Base-by-base conservation (phyloP, 306 rosid species). In the Dalbergia cultrata region DNA sequence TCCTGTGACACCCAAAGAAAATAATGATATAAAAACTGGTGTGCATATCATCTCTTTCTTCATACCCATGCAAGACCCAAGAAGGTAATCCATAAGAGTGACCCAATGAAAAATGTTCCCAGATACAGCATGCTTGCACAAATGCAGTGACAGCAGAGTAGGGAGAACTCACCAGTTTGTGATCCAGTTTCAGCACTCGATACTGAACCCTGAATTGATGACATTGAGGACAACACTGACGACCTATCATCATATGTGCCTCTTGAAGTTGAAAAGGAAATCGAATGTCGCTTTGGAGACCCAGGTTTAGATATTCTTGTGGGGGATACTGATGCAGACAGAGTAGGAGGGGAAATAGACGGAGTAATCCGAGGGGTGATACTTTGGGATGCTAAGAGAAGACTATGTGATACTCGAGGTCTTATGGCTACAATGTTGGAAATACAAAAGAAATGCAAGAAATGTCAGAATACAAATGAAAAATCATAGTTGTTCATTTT, bases 261-360 rank as follows among this genome's bases (percentile, higher is more conserved):
- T 80, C 94, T 87, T 57, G 98, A 79, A 67, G 88, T 82, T 81
- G 97, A 74, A 79, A 95, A 91, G 53, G 97, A 95, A 78, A 93
- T 70, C 10, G 98, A 83, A 78, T 85, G 96, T 33, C 96, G 89
- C 87, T 85, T 89, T 52, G 99, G 99, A 59, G 99, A 93, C 65
- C 43, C 86, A 22, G 97, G 88, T 71, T 86, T 88, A 37, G 98
- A 89, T 65, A 88, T 86, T 87, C 84, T 92, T 12, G 97, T 90
- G 16, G 99, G 99, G 6, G 99, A 93, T 50, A 86, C 90, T 11
- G 98, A 91, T 35, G 93, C 97, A 50, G 99, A 95, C 65, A 89
- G 44, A 58, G 70, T 81, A 37, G 94, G 97, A 85, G 98, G 98
- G 18, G 99, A 91, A 65, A 84, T 93, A 0, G 96, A 91, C 13